phyloP scores from a whole-genome alignment of 1,284 basidiomycete species.

The Porogramme epimiltina region DNA sequence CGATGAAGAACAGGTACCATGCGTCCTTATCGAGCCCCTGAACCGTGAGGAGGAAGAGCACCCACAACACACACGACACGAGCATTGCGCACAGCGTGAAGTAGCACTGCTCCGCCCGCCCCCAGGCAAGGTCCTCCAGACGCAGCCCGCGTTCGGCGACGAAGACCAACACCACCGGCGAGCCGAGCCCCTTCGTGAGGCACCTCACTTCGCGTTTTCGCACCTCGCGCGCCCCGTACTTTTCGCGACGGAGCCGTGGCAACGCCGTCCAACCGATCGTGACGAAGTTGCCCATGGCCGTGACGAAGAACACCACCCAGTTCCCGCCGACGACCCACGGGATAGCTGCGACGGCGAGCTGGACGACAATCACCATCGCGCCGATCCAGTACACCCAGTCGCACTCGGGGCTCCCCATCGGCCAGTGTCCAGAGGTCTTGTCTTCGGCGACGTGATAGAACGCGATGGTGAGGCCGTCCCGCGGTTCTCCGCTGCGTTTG shows the following conservation, averaged over 20 bases:
- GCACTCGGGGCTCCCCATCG: conserved; percentile 16
- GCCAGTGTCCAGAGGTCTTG: not conserved
- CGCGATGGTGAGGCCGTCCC: conserved; percentile 13
- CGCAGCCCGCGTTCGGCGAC: conserved; percentile 24
- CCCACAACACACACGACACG: conserved; percentile 10
- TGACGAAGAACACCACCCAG: conserved; percentile 31
- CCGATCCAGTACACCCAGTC: conserved; percentile 32
- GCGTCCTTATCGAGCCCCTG: conserved; percentile 9
- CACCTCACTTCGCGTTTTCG: conserved; percentile 22
- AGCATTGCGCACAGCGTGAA: conserved; percentile 9
- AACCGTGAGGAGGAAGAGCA: conserved; percentile 16
- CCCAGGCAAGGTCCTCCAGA: conserved; percentile 30
- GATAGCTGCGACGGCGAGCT: conserved; percentile 28
- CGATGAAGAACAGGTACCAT: conserved; percentile 16
- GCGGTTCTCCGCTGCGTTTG: not conserved
- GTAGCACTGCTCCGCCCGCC: conserved; percentile 1
- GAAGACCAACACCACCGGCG: conserved; percentile 28
- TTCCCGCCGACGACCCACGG: conserved; percentile 22
- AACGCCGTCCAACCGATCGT: conserved; percentile 21
- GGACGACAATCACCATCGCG: conserved; percentile 20
- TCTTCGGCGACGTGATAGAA: conserved; percentile 8
- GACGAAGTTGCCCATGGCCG: conserved; percentile 25
- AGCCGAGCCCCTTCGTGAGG: conserved; percentile 31
- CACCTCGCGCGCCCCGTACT: conserved; percentile 25
- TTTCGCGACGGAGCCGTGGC: conserved; percentile 31